Evolutionary conservation across 1,284 basidiomycete genomes (phyloP), one percentile per base, ranked within the genome.

Genomic region (Leccinum solheimii): DNA sequence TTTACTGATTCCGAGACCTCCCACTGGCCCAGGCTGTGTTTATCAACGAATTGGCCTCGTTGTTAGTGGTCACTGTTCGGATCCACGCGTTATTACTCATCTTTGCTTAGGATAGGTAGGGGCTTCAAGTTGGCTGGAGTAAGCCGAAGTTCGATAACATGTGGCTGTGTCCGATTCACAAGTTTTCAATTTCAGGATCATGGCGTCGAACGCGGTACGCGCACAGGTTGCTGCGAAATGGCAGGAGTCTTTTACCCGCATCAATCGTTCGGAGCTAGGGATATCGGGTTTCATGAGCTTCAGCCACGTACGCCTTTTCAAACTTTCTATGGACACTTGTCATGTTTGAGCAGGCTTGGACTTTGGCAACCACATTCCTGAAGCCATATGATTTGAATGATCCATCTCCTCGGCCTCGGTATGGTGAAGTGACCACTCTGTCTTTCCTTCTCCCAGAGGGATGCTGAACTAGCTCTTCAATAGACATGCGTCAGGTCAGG

Each of bases 161-260:
- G 66, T 75, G 70, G 72, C 71, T 69, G 68, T 72, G 63, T 40
- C 27, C 5, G 2, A 11, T 52, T 56, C n/a, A 59, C 49, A 32
- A 9, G 14, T 9, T 38, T 38, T 38, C 36, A 38, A 16, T 19
- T 21, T 62, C 43, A 48, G 48, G 26, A 85, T 30, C 30, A 30
- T 84, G 84, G 79, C 81, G 21, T 84, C 83, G 1, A 79, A 81
- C 59, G 84, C 85, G 32, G 75, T 88, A 19, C 80, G 80, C 43
- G 79, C 81, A 2, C 86, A 89, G 66, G 85, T 89, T 5, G 81
- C 82, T n/a, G 77, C 82, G 4, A 88, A 89, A 76, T 91, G 89
- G 89, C 85, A 89, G 65, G 82, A 86, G 32, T 79, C 86, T 0
- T 90, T 91, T 69, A 75, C 78, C 19, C 81, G 86, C 21, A 77